Conservation (phyloP, 1,139 yeast genomes). For the Candida neerlandica region DNA sequence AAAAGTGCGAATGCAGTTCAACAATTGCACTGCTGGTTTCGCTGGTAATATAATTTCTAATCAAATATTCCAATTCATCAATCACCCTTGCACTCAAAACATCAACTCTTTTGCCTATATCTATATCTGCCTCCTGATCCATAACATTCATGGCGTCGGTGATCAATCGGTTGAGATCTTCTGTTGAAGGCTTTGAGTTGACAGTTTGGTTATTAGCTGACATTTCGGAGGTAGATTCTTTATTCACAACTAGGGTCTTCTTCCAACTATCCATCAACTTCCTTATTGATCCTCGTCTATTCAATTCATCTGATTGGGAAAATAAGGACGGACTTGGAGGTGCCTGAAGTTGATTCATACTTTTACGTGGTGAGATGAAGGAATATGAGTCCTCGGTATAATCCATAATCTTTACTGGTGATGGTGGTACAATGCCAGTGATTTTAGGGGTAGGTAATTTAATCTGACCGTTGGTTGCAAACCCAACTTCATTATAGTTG, state of each 20-base stretch:
- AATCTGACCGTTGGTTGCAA: slow-evolving; percentile 52
- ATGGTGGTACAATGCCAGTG: slow-evolving; percentile 55
- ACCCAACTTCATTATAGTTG: slow-evolving; percentile 30
- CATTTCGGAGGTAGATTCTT: not conserved
- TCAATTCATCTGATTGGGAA: slow-evolving; percentile 17
- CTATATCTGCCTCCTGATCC: slow-evolving; percentile 19
- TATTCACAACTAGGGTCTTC: slow-evolving; percentile 22
- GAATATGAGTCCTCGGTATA: slow-evolving; percentile 15
- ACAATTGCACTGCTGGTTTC: slow-evolving; percentile 30
- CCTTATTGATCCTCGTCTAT: slow-evolving; percentile 40
- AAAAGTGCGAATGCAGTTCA: slow-evolving; percentile 18
- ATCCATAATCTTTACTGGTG: slow-evolving; percentile 69
- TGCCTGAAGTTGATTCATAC: slow-evolving; percentile 9
- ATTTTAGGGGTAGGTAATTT: slow-evolving; percentile 53
- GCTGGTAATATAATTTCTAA: slow-evolving; percentile 35
- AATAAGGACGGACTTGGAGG: slow-evolving; percentile 8
- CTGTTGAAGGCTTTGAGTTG: slow-evolving; percentile 7
- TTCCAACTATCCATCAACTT: slow-evolving; percentile 48
- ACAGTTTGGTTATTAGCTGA: not conserved
- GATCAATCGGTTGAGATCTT: slow-evolving; percentile 16
- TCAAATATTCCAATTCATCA: slow-evolving; percentile 63
- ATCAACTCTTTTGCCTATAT: slow-evolving; percentile 58
- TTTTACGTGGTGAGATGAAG: slow-evolving; percentile 5
- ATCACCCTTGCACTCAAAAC: slow-evolving; percentile 77
- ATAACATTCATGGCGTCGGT: slow-evolving; percentile 16